phyloP scores from a whole-genome alignment of 176 grass and related monocot species.

The maize (Zea mays) region DNA sequence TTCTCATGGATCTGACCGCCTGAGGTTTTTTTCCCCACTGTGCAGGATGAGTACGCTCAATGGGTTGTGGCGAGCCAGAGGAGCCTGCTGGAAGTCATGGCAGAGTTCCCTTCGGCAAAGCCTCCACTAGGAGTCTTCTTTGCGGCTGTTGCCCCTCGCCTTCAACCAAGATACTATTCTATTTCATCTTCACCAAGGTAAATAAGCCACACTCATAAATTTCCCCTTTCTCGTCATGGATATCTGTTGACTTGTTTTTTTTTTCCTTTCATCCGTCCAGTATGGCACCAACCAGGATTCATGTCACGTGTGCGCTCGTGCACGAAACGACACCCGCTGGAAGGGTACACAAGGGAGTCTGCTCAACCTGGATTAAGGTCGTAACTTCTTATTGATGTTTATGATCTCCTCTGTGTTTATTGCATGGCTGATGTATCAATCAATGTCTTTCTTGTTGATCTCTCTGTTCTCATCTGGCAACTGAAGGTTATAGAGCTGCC shows the following conservation, averaged over 20 bases:
- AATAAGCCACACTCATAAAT: neutral
- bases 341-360: constrained; percentile 85
- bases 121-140: constrained; percentile 92
- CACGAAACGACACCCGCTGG: constrained; percentile 69
- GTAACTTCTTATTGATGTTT: constrained; percentile 23
- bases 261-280: constrained; percentile 50
- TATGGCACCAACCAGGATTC: constrained; percentile 73
- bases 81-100: constrained; percentile 87
- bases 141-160: constrained; percentile 73
- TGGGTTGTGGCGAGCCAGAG: constrained; percentile 90
- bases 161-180: constrained; percentile 93
- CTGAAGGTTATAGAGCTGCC: neutral
- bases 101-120: constrained; percentile 83
- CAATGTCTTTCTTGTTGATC: constrained; percentile 10
- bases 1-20: too few species aligned
- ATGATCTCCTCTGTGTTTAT: neutral
- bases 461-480: constrained; percentile 17
- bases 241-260: neutral
- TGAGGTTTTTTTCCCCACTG: constrained; percentile 9
- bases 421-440: constrained; percentile 9
- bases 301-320: constrained; percentile 85
- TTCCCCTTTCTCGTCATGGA: neutral
- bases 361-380: constrained; percentile 94
- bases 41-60: constrained; percentile 90
- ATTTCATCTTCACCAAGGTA: constrained; percentile 94